These are phyloP conservation scores for Candida wancherniae DNA, from an alignment of 805 yeast species.

Conservation along the genomic window DNA sequence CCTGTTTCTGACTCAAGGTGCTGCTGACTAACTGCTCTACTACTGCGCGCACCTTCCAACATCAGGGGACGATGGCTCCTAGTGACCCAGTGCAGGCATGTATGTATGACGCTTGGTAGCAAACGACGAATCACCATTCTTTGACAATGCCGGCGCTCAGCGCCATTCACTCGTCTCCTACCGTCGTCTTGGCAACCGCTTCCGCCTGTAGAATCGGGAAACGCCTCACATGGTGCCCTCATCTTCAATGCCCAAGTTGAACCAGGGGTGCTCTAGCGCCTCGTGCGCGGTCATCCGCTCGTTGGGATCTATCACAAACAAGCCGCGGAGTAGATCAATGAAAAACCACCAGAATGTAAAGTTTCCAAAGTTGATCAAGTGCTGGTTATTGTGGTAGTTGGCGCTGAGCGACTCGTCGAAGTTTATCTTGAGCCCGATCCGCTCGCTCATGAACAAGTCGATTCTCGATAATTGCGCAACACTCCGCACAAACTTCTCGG, in stretches of 20 bases:
- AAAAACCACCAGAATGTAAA: slow-evolving; percentile 83
- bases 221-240: slow-evolving; percentile 35
- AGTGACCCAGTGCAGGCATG: too few relatives aligned
- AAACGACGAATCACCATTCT: too few relatives aligned
- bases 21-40: too few relatives aligned
- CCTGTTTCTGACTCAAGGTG: too few relatives aligned
- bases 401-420: slow-evolving; percentile 35
- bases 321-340: slow-evolving; percentile 36
- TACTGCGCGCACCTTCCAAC: too few relatives aligned
- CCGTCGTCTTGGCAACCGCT: too few relatives aligned
- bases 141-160: too few relatives aligned
- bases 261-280: slow-evolving; percentile 46
- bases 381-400: slow-evolving; percentile 35
- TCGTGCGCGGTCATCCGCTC: slow-evolving; percentile 38
- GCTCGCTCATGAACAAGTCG: slow-evolving; percentile 40
- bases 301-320: slow-evolving; percentile 36
- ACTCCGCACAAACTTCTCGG: slow-evolving; percentile 33
- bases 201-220: too few relatives aligned
- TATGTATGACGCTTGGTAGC: too few relatives aligned
- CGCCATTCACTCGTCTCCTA: too few relatives aligned
- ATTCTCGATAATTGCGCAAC: slow-evolving; percentile 40
- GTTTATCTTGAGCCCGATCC: slow-evolving; percentile 37
- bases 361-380: slow-evolving; percentile 49
- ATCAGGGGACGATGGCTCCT: too few relatives aligned
- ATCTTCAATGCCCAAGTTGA: slow-evolving; percentile 43